Percentiles rank a stretch among this genome's conserved stretches.
These are phyloP conservation scores for Pholiota molesta DNA, from an alignment of 768 basidiomycete species.

Conservation along the genomic window DNA sequence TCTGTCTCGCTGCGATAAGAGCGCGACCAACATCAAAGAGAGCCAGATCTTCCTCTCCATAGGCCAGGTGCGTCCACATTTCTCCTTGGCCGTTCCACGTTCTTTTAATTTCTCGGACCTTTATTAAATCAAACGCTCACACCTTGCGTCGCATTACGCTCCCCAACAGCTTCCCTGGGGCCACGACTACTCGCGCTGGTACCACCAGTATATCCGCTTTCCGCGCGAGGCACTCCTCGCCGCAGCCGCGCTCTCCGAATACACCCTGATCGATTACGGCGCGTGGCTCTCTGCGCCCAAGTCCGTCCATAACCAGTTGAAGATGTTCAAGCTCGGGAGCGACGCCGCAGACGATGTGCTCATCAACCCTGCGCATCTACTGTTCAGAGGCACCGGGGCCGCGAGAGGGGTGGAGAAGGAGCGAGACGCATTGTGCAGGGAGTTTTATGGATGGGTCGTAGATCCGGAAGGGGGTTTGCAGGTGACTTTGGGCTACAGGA, in stretches of 20 bases:
- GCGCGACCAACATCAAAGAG: conserved; percentile 63
- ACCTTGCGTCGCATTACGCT: neutral
- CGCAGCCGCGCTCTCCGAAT: conserved; percentile 50
- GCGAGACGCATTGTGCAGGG: conserved; percentile 32
- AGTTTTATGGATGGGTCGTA: conserved; percentile 50
- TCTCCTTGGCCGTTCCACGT: neutral
- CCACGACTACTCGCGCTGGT: conserved; percentile 54
- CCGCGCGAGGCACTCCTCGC: conserved; percentile 51
- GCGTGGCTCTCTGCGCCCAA: conserved; percentile 47
- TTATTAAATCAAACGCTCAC: neutral
- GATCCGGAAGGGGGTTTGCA: conserved; percentile 44
- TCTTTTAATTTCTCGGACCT: neutral
- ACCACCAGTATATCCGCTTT: conserved; percentile 59
- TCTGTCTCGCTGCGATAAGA: conserved; percentile 59
- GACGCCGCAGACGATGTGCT: conserved; percentile 43
- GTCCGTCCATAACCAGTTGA: conserved; percentile 33
- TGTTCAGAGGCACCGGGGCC: conserved; percentile 35
- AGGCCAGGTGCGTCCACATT: conserved; percentile 41
- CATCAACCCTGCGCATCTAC: conserved; percentile 47
- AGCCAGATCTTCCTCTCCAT: conserved; percentile 50
- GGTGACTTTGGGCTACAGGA: conserved; percentile 42
- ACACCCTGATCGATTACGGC: conserved; percentile 56
- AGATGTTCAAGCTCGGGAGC: conserved; percentile 43
- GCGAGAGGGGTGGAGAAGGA: conserved; percentile 22
- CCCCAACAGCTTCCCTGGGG: conserved; percentile 55